Conservation (phyloP, 768 basidiomycete species). For the Boletus pseudo-olivaceus region DNA sequence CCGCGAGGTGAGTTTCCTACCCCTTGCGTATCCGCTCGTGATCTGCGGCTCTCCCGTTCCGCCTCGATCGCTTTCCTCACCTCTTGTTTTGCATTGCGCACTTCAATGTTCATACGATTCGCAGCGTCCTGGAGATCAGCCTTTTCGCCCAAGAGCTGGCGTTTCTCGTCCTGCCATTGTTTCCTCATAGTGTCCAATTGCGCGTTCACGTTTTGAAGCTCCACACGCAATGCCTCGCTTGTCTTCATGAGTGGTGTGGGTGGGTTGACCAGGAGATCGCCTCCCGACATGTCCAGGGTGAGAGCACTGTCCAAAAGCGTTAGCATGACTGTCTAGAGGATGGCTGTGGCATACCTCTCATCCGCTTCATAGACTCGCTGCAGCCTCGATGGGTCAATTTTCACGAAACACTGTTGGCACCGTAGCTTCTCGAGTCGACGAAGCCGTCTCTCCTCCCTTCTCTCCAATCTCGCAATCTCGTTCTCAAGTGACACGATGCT, state of each 20-base stretch:
- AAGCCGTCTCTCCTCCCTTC: slow-evolving; percentile 67
- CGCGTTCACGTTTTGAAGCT: slow-evolving; percentile 58
- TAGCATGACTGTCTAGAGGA: background rate
- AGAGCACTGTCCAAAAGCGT: slow-evolving; percentile 39
- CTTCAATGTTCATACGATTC: slow-evolving; percentile 59
- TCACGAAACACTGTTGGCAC: slow-evolving; percentile 67
- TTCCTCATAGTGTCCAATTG: slow-evolving; percentile 64
- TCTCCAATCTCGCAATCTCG: slow-evolving; percentile 59
- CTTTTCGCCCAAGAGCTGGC: slow-evolving; percentile 63
- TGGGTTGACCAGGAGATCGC: slow-evolving; percentile 51
- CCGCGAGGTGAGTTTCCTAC: slow-evolving; percentile 35
- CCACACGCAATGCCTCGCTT: slow-evolving; percentile 57
- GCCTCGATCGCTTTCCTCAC: slow-evolving; percentile 50
- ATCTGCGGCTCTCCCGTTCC: slow-evolving; percentile 47
- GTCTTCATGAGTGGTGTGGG: slow-evolving; percentile 68
- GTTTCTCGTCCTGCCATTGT: slow-evolving; percentile 68
- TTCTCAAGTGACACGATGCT: slow-evolving; percentile 58
- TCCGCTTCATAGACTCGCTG: slow-evolving; percentile 44
- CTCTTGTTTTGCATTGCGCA: slow-evolving; percentile 57
- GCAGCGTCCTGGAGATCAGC: slow-evolving; percentile 69
- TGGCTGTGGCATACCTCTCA: slow-evolving; percentile 49
- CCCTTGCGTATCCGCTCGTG: slow-evolving; percentile 49
- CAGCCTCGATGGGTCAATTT: slow-evolving; percentile 49
- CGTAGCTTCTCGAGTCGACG: slow-evolving; percentile 58
- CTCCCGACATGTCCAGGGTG: slow-evolving; percentile 44